These are phyloP conservation scores for Kwoniella sp. DNA, from an alignment of 768 basidiomycete species.

Conservation along the genomic window DNA sequence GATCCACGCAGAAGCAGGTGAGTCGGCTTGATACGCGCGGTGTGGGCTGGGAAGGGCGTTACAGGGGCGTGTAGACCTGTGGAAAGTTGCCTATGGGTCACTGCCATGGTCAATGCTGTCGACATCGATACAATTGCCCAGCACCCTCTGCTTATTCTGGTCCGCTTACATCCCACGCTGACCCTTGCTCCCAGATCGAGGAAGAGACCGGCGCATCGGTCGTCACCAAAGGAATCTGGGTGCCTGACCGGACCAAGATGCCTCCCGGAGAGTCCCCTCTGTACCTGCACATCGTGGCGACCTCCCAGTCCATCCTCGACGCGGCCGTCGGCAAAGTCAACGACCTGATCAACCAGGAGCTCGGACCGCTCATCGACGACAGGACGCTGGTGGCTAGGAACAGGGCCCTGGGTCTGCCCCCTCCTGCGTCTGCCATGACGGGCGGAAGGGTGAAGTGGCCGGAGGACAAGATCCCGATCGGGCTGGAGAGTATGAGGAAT, in stretches of 20 bases:
- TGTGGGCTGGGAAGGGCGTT: background rate
- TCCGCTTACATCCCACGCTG: background rate
- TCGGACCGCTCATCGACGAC: slow-evolving; percentile 52
- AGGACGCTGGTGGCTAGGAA: slow-evolving; percentile 48
- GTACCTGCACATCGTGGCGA: slow-evolving; percentile 86
- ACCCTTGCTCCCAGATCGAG: slow-evolving; percentile 62
- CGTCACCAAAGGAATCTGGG: slow-evolving; percentile 91
- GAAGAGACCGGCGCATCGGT: slow-evolving; percentile 89
- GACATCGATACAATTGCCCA: no score
- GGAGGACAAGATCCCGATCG: slow-evolving; percentile 88
- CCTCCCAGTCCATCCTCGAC: slow-evolving; percentile 50
- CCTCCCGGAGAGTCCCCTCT: slow-evolving; percentile 88
- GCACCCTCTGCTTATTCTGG: no score
- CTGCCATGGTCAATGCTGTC: no score
- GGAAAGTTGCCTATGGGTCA: no score
- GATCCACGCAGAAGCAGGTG: slow-evolving; percentile 85
- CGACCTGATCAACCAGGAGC: slow-evolving; percentile 52
- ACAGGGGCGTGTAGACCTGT: no score
- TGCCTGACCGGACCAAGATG: slow-evolving; percentile 85
- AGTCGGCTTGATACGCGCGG: slow-evolving; percentile 44
- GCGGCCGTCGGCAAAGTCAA: slow-evolving; percentile 50
- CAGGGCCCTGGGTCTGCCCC: slow-evolving; percentile 44
- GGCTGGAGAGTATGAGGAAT: slow-evolving; percentile 83
- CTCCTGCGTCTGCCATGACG: slow-evolving; percentile 19
- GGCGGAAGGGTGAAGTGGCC: slow-evolving; percentile 76